These are phyloP conservation scores for Sphagnum magellanicum DNA, from an alignment of 228 moss, liverwort and hornwort genomes.

Conservation along the genomic window DNA sequence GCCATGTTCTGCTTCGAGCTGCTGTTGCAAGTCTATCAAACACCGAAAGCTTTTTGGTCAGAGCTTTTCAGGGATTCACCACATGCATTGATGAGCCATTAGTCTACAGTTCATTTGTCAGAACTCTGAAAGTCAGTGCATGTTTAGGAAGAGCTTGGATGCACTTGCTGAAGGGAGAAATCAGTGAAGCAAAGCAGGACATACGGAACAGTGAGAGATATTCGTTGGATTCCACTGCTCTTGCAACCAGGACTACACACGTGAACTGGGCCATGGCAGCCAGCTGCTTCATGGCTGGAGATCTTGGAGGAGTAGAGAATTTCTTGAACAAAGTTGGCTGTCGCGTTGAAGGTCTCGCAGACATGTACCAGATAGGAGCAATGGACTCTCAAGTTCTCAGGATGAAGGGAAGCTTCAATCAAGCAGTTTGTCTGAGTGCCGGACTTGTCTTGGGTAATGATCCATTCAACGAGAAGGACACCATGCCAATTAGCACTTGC, in stretches of 20 bases:
- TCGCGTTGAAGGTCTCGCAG: neutral
- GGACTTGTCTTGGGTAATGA: neutral
- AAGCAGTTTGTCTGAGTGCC: neutral
- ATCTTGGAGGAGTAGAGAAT: neutral
- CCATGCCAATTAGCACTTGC: neutral
- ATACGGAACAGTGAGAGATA: neutral
- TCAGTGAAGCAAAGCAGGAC: neutral
- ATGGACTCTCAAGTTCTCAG: neutral
- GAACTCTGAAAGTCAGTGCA: neutral
- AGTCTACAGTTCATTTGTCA: neutral
- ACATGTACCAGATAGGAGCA: neutral
- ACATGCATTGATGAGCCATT: too few relatives aligned
- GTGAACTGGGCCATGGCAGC: neutral
- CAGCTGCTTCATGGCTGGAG: neutral
- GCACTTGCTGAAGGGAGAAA: neutral
- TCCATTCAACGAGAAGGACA: neutral
- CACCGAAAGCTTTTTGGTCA: slow-evolving; percentile 7
- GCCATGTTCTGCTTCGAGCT: slow-evolving; percentile 16
- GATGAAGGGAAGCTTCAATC: neutral
- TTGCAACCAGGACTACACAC: neutral
- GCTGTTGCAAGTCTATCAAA: slow-evolving; percentile 2
- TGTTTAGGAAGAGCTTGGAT: slow-evolving; percentile 4
- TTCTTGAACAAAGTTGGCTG: too few relatives aligned
- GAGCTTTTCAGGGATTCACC: neutral
- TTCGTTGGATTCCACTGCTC: too few relatives aligned